phyloP scores from a whole-genome alignment of 2,329 filamentous ascomycete genomes.

The Ramichloridium luteum region DNA sequence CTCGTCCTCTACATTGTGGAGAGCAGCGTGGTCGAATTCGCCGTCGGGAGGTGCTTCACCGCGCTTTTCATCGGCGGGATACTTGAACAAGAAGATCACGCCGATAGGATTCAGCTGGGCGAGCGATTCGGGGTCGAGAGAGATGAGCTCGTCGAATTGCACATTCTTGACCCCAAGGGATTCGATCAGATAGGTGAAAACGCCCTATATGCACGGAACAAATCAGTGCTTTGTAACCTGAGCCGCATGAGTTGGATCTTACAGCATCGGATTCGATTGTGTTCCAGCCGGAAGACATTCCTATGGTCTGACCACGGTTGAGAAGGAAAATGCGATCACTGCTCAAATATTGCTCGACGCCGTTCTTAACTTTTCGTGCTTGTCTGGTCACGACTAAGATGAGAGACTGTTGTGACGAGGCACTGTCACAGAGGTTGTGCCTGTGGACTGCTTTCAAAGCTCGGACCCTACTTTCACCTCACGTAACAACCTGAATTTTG shows the following conservation, averaged over 20 bases:
- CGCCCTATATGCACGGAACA: slow-evolving; percentile 48
- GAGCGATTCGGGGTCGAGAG: slow-evolving; percentile 66
- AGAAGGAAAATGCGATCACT: too few species aligned
- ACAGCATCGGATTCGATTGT: slow-evolving; percentile 97
- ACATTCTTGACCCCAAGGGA: slow-evolving; percentile 83
- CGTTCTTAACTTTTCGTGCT: too few species aligned
- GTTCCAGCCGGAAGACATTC: slow-evolving; percentile 70
- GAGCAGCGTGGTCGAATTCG: slow-evolving; percentile 61
- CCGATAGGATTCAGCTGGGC: slow-evolving; percentile 49
- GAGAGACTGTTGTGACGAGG: too few species aligned
- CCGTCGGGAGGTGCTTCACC: slow-evolving; percentile 62
- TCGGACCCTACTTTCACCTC: too few species aligned
- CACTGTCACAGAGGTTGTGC: too few species aligned
- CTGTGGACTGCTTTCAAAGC: too few species aligned
- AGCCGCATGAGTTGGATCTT: too few species aligned
- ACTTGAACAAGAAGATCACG: slow-evolving; percentile 99
- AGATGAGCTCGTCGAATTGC: slow-evolving; percentile 92
- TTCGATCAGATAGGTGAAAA: slow-evolving; percentile 94
- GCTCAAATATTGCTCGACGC: too few species aligned
- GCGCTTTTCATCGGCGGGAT: slow-evolving; percentile 57
- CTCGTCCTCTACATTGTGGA: slow-evolving; percentile 34
- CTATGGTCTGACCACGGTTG: too few species aligned
- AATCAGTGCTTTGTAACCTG: neutral
- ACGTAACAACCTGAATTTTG: too few species aligned
- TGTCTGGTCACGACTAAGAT: too few species aligned